Evolutionary conservation across 768 basidiomycete genomes (phyloP).

Genomic region (Phylloporus sp.): DNA sequence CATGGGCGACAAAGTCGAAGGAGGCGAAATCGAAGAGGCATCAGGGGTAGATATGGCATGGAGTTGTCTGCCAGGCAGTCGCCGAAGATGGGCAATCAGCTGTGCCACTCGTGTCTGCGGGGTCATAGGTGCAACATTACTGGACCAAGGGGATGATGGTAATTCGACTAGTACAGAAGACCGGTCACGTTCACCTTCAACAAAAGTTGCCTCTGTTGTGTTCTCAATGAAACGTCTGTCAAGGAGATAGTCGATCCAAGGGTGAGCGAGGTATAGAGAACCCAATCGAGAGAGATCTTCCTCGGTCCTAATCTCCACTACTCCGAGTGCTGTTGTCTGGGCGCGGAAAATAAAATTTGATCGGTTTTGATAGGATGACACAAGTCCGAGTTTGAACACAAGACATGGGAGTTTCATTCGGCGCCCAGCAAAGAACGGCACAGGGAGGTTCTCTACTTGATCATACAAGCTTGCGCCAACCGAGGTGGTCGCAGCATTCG

Average conservation of each 20-base stretch:
- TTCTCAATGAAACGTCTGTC: not conserved
- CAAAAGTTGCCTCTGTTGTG: too few species aligned
- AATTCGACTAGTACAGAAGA: not conserved
- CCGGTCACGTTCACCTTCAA: not conserved
- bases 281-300: too few species aligned
- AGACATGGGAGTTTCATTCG: conserved; percentile 9
- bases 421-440: not conserved
- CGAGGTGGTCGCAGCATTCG: not conserved
- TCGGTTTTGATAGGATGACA: not conserved
- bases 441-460: not conserved
- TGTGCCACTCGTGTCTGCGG: not conserved
- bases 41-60: not conserved
- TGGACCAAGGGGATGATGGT: not conserved
- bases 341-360: not conserved
- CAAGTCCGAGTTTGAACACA: not conserved
- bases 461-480: not conserved
- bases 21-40: not conserved
- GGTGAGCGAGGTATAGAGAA: too few species aligned
- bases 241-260: conserved; percentile 12
- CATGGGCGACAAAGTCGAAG: not conserved
- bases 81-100: not conserved
- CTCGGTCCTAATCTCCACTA: too few species aligned
- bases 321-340: not conserved
- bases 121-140: too few species aligned
- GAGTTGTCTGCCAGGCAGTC: not conserved